Conservation (phyloP, 2,329 filamentous ascomycete species). For the Pseudopithomyces chartarum region DNA sequence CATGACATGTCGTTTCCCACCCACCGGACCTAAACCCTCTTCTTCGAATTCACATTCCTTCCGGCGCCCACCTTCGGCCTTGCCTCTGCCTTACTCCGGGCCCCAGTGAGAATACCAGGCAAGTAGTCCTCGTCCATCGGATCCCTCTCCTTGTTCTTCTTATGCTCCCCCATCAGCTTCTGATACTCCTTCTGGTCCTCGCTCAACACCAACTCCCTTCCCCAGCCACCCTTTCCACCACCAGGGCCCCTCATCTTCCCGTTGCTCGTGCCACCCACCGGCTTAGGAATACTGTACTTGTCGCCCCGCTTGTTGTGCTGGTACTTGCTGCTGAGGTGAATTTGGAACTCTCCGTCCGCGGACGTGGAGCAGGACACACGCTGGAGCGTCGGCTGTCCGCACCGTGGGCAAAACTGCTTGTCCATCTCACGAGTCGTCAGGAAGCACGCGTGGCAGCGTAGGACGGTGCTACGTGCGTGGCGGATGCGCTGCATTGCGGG, state of each 20-base stretch:
- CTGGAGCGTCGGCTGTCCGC: constrained; percentile 84
- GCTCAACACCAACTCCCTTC: constrained; percentile 78
- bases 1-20: background rate
- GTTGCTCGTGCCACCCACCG: constrained; percentile 77
- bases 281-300: constrained; percentile 90
- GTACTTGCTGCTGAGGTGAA: constrained; percentile 93
- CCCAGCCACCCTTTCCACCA: constrained; percentile 88
- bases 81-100: constrained; percentile 67
- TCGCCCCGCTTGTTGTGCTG: constrained; percentile 95
- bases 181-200: constrained; percentile 97
- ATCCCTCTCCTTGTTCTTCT: constrained; percentile 73
- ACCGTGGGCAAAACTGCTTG: constrained; percentile 91
- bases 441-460: constrained; percentile 85
- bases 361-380: constrained; percentile 86
- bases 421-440: constrained; percentile 78
- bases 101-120: constrained; percentile 81
- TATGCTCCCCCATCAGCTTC: constrained; percentile 66
- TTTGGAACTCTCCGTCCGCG: constrained; percentile 75
- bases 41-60: constrained; percentile 81
- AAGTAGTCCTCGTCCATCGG: constrained; percentile 96
- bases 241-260: constrained; percentile 70
- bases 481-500: constrained; percentile 79
- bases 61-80: constrained; percentile 84
- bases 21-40: constrained; percentile 49
- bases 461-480: constrained; percentile 83